These are phyloP conservation scores for Eucalyptus curtisii DNA, from an alignment of 345 rosid genomes.

Conservation along the genomic window DNA sequence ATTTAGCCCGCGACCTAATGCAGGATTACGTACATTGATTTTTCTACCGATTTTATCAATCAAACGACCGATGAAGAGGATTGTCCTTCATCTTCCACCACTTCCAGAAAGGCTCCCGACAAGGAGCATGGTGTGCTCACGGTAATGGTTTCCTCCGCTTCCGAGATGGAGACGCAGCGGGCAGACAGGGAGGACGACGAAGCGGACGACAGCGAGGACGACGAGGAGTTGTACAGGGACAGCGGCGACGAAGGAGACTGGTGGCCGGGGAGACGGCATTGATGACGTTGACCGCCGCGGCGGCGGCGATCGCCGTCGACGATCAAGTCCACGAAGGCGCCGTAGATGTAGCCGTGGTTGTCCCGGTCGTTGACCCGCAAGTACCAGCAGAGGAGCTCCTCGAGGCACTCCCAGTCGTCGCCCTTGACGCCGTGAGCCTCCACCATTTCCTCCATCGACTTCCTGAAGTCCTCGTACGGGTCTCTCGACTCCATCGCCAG, in stretches of 20 bases:
- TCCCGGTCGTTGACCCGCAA: constrained; percentile 51
- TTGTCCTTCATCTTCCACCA: not conserved
- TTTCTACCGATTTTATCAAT: not conserved
- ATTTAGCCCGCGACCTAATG: not conserved
- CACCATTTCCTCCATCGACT: constrained; percentile 95
- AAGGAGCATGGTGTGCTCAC: not conserved
- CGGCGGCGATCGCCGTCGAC: constrained; percentile 10
- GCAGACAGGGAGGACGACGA: constrained; percentile 35
- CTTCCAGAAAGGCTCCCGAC: not conserved
- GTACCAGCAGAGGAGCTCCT: constrained; percentile 60
- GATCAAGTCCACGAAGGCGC: constrained; percentile 75
- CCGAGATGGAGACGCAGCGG: constrained; percentile 20
- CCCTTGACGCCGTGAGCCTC: constrained; percentile 46
- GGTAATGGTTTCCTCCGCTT: constrained; percentile 1
- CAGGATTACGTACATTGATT: not conserved
- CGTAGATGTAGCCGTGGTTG: constrained; percentile 61
- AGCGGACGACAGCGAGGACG: constrained; percentile 16
- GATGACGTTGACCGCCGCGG: not conserved
- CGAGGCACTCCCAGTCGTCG: constrained; percentile 48
- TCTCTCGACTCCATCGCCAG: constrained; percentile 65
- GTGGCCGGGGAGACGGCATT: constrained; percentile 9
- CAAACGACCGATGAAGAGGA: not conserved
- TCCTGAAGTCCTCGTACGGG: constrained; percentile 65
- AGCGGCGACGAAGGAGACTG: constrained; percentile 51
- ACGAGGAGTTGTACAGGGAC: constrained; percentile 31